Evolutionary conservation across 805 yeast species (phyloP).

Genomic region (Wickerhamiella brachini): DNA sequence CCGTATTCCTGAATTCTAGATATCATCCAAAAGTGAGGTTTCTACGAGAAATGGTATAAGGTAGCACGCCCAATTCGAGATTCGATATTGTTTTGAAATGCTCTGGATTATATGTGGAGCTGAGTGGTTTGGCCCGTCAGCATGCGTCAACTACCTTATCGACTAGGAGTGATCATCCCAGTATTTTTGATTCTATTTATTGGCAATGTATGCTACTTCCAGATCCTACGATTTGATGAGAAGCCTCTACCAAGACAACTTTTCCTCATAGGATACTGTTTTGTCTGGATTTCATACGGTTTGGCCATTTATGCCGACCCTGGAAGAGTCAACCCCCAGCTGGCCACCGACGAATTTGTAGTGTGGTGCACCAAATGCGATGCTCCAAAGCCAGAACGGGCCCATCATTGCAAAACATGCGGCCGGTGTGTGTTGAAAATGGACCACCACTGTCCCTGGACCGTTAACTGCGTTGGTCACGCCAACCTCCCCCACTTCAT

Average conservation of each 20-base stretch:
- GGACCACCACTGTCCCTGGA: slow-evolving; percentile 83
- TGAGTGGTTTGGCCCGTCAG: no score
- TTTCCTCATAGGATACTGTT: slow-evolving; percentile 19
- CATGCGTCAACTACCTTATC: slow-evolving; percentile 11
- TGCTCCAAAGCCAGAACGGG: slow-evolving; percentile 29
- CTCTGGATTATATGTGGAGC: no score
- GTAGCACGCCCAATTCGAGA: no score
- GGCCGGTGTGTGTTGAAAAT: slow-evolving; percentile 31
- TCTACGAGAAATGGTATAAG: no score
- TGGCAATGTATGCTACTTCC: slow-evolving; percentile 8
- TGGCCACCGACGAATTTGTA: not conserved
- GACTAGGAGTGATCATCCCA: slow-evolving; percentile 14
- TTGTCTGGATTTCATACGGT: slow-evolving; percentile 58
- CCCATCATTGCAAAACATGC: slow-evolving; percentile 31
- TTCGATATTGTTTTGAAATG: no score
- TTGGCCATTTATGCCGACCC: slow-evolving; percentile 56
- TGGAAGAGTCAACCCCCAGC: slow-evolving; percentile 33
- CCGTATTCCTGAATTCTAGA: no score
- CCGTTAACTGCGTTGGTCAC: slow-evolving; percentile 76
- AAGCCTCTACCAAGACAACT: not conserved
- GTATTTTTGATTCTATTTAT: slow-evolving; percentile 7
- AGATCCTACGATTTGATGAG: slow-evolving; percentile 8
- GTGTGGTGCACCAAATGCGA: slow-evolving; percentile 15
- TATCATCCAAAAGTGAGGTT: no score
- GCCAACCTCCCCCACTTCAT: slow-evolving; percentile 64